Base-by-base conservation (phyloP, 2,329 filamentous ascomycete species). In the Huntiella abstrusa region DNA sequence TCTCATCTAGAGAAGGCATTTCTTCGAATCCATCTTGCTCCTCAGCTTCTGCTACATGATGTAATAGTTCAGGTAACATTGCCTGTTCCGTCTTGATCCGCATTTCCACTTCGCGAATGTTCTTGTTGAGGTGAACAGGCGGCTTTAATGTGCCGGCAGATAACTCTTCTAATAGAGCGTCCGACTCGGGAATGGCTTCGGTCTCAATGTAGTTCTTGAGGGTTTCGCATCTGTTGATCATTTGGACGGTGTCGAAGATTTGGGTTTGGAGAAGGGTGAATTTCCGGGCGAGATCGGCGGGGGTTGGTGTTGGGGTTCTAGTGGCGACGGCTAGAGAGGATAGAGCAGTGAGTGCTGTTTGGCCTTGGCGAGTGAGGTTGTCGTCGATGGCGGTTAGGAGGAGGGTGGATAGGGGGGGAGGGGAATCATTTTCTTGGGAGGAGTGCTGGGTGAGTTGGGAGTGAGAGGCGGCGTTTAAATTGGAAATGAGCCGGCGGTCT, bases 81-180 rank as follows among this genome's bases (percentile, higher is more conserved):
- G 74, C 63, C 11, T 69, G 63, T 34, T 83, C 64, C n/a, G 72
- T 62, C 57, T 84, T 85, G 42, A 80, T 73, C 47, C 70, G 75
- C 46, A 82, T 75, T 52, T 78, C 75, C 61, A 81, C 73, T 43
- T 91, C 80, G 3, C 78, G 67, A n/a, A 85, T 88, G 52, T 79
- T 71, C 52, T 75, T 75, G 8, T 75, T 71, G 3, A 87, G 62
- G 51, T 75, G 66, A 0, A 72, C 56, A 0, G 75, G 61, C 0
- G 73, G 69, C 12, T 71, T 67, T 54, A 73, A 80, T 11, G 12
- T 33, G 11, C 66, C 62, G 11, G 59, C 57, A 17, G 61, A 59
- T 3, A 77, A 57, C 8, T 66, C 60, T 4, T 55, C 51, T 6
- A 71, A 56, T 33, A 74, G 55, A 1, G 52, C 46, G 10, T 60